These are phyloP conservation scores for Musa acuminata DNA, from an alignment of 176 grass and related monocot species.

Conservation along the genomic window DNA sequence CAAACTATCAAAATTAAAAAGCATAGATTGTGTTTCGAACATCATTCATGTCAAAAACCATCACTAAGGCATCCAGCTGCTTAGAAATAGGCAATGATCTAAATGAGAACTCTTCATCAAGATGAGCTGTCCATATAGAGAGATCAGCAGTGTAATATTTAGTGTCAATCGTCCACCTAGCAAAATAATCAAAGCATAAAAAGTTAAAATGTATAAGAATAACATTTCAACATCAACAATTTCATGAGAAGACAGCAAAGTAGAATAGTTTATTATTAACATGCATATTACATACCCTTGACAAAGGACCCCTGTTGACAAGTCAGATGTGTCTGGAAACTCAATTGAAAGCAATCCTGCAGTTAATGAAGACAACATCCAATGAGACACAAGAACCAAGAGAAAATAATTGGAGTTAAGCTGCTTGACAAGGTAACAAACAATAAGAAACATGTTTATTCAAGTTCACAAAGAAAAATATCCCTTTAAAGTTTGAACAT, in stretches of 20 bases:
- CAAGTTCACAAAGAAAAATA: too few relatives aligned
- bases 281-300: constrained; percentile 58
- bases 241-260: not conserved
- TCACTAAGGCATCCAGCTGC: constrained; percentile 57
- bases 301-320: constrained; percentile 65
- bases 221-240: not conserved
- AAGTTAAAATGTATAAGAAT: not conserved
- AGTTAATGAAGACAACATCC: constrained; percentile 14
- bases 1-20: constrained; percentile 2
- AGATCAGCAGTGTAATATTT: constrained; percentile 91
- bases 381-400: not conserved
- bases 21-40: constrained; percentile 17
- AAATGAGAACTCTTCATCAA: constrained; percentile 70
- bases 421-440: not conserved
- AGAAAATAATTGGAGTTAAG: not conserved
- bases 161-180: constrained; percentile 72
- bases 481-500: not conserved
- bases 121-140: constrained; percentile 72
- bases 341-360: constrained; percentile 62
- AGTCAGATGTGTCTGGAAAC: constrained; percentile 55
- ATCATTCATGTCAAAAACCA: constrained; percentile 96
- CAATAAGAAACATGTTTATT: too few relatives aligned
- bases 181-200: constrained; percentile 18
- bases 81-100: constrained; percentile 42
- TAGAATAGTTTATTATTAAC: not conserved